Percentiles rank a stretch among this genome's conserved stretches.
phyloP scores from a whole-genome alignment of 2,329 filamentous ascomycete species.

The Xylaria sp. region DNA sequence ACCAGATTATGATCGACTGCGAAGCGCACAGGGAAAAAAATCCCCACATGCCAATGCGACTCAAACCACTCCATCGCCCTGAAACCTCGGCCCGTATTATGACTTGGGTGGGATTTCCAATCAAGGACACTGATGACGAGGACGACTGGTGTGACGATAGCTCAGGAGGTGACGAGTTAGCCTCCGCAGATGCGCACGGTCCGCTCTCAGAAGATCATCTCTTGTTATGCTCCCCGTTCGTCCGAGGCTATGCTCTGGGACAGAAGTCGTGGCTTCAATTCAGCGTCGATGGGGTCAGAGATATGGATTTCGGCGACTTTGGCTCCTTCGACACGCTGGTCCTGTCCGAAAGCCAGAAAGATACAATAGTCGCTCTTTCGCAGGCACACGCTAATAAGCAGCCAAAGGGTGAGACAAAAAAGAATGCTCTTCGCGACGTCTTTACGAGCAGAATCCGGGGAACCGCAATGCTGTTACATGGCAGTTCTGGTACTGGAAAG shows the following conservation, averaged over 20 bases:
- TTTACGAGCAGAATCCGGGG: constrained; percentile 50
- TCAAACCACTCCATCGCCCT: constrained; percentile 14
- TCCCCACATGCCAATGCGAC: neutral
- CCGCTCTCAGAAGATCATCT: constrained; percentile 51
- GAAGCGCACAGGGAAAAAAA: constrained; percentile 10
- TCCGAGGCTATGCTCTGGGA: constrained; percentile 53
- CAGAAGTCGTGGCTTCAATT: constrained; percentile 51
- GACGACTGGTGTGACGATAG: constrained; percentile 5
- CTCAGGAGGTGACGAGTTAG: constrained; percentile 17
- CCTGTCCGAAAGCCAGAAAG: constrained; percentile 2
- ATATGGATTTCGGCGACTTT: constrained; percentile 51
- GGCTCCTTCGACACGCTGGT: constrained; percentile 49
- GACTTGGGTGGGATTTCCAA: neutral
- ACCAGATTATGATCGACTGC: constrained; percentile 28
- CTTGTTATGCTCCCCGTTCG: constrained; percentile 51
- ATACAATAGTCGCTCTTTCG: constrained; percentile 48
- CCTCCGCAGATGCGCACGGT: constrained; percentile 26
- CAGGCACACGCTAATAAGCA: constrained; percentile 52
- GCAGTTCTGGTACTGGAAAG: constrained; percentile 54
- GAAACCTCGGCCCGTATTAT: too few species aligned
- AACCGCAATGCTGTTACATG: constrained; percentile 53
- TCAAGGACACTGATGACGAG: neutral
- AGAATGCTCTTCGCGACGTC: constrained; percentile 52
- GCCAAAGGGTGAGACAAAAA: constrained; percentile 49
- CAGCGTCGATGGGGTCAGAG: constrained; percentile 44